These are phyloP conservation scores for Cladosporium sp. DNA, from an alignment of 2,329 filamentous ascomycete species.

Conservation along the genomic window DNA sequence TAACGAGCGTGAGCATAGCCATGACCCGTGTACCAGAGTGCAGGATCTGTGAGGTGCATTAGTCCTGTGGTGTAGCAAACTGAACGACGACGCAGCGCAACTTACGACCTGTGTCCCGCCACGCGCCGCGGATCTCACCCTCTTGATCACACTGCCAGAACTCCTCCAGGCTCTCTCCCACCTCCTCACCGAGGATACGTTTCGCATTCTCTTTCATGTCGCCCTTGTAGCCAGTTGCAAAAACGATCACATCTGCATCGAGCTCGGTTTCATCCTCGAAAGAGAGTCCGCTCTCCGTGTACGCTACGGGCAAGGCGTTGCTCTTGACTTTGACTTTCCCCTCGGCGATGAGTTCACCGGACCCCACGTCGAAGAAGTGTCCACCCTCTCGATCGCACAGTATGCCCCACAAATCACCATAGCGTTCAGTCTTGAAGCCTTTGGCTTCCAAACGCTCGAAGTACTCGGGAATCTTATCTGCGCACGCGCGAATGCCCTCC, in stretches of 20 bases:
- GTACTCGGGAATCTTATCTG: constrained; percentile 29
- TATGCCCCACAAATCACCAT: constrained; percentile 31
- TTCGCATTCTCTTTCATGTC: constrained; percentile 52
- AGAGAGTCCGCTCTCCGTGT: constrained; percentile 34
- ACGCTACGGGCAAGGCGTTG: constrained; percentile 29
- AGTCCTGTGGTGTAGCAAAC: neutral
- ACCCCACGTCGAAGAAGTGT: constrained; percentile 43
- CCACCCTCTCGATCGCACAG: constrained; percentile 39
- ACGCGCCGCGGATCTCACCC: constrained; percentile 41
- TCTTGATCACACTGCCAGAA: constrained; percentile 47
- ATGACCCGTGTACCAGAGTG: constrained; percentile 42
- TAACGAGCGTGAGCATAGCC: constrained; percentile 43
- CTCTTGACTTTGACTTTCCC: constrained; percentile 41
- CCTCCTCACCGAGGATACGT: constrained; percentile 57
- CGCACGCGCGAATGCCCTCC: constrained; percentile 23
- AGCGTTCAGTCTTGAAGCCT: constrained; percentile 36
- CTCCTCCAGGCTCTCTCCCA: constrained; percentile 59
- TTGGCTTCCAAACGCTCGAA: constrained; percentile 35
- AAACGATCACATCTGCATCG: constrained; percentile 40
- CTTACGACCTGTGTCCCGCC: constrained; percentile 33
- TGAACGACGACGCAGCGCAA: neutral
- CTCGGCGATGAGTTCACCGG: constrained; percentile 35
- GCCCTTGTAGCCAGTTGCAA: constrained; percentile 39
- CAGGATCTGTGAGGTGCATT: constrained; percentile 24
- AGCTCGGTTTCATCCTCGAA: constrained; percentile 38